Percentiles rank a stretch among this genome's conserved stretches.
phyloP scores from a whole-genome alignment of 2,329 filamentous ascomycete species.

The Penicillium sp. region DNA sequence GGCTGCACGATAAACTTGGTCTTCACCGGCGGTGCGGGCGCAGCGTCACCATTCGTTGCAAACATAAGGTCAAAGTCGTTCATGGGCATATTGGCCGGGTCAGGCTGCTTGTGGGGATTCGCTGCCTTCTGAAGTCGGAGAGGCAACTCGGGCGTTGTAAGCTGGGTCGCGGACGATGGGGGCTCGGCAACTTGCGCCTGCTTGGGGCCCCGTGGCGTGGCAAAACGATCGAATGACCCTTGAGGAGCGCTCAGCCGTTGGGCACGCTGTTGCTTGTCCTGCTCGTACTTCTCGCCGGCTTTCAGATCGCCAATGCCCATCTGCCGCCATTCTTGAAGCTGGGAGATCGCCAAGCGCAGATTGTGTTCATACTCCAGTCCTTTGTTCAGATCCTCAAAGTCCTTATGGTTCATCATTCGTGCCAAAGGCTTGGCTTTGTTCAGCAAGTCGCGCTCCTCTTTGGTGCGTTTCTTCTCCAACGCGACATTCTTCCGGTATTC shows the following conservation, averaged over 20 bases:
- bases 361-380: slow-evolving; percentile 90
- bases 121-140: slow-evolving; percentile 56
- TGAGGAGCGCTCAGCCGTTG: slow-evolving; percentile 64
- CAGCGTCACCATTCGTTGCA: slow-evolving; percentile 52
- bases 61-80: slow-evolving; percentile 59
- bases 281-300: slow-evolving; percentile 88
- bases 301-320: slow-evolving; percentile 82
- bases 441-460: slow-evolving; percentile 87
- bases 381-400: slow-evolving; percentile 83
- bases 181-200: slow-evolving; percentile 69
- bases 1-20: slow-evolving; percentile 56
- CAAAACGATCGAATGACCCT: slow-evolving; percentile 83
- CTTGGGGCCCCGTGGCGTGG: slow-evolving; percentile 67
- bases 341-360: slow-evolving; percentile 81
- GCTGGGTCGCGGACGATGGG: slow-evolving; percentile 71
- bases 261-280: slow-evolving; percentile 76
- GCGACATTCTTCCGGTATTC: slow-evolving; percentile 92
- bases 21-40: slow-evolving; percentile 45
- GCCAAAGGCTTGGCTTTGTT: slow-evolving; percentile 96
- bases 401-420: slow-evolving; percentile 90
- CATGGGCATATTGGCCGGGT: slow-evolving; percentile 38
- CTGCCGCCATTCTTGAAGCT: slow-evolving; percentile 91
- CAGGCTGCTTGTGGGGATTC: slow-evolving; percentile 29
- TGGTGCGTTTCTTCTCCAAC: slow-evolving; percentile 89
- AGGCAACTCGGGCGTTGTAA: slow-evolving; percentile 78